Evolutionary conservation across 352 stramenopile genomes (phyloP).

Genomic region (Elongisporangium undulatum): DNA sequence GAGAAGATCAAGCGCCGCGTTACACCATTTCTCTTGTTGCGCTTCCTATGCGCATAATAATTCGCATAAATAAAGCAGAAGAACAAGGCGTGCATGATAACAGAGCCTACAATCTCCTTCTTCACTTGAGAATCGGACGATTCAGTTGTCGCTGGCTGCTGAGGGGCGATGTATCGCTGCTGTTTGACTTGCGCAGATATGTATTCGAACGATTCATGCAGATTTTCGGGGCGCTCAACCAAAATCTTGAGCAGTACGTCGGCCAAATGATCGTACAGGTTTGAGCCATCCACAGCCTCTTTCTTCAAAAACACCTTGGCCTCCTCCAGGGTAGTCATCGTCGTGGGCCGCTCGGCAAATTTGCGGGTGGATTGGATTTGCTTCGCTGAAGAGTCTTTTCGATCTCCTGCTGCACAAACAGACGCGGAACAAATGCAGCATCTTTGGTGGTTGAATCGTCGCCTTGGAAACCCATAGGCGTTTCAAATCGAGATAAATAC

Average conservation of each 20-base stretch:
- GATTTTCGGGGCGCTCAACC: constrained; percentile 81
- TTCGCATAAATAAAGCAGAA: constrained; percentile 1
- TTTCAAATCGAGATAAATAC: not conserved
- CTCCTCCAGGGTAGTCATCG: constrained; percentile 79
- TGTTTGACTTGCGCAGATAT: constrained; percentile 84
- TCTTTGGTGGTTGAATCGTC: not conserved
- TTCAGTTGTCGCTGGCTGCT: constrained; percentile 21
- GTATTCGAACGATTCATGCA: constrained; percentile 84
- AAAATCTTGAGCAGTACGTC: constrained; percentile 86
- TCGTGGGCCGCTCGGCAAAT: not conserved
- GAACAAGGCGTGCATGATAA: not conserved
- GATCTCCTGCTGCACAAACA: not conserved
- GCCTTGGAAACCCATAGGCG: not conserved
- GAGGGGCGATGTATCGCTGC: constrained; percentile 48
- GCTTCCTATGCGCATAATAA: constrained; percentile 26
- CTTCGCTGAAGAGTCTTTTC: not conserved
- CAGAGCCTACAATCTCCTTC: constrained; percentile 42
- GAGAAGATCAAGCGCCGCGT: constrained; percentile 52
- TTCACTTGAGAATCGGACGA: constrained; percentile 30
- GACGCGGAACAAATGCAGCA: not conserved
- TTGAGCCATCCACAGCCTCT: constrained; percentile 62
- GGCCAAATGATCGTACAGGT: constrained; percentile 83
- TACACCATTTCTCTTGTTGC: constrained; percentile 61
- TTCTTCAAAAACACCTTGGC: constrained; percentile 89
- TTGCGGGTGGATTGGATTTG: not conserved